Percentiles rank a stretch among this genome's conserved stretches.
Evolutionary conservation across 768 basidiomycete genomes (phyloP).

Genomic region (Suillus cothurnatus): DNA sequence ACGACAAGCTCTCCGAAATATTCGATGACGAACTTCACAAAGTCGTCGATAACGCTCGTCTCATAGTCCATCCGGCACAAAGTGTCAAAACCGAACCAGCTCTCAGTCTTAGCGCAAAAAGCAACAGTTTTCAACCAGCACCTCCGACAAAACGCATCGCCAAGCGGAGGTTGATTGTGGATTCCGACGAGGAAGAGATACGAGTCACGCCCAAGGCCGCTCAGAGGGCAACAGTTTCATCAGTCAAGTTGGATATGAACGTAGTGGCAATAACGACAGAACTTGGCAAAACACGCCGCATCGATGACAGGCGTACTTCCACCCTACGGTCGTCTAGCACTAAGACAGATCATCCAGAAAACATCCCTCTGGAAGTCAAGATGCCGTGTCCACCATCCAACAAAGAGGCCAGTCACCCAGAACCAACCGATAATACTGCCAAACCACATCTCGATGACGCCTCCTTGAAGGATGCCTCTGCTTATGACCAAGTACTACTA

Average conservation of each 20-base stretch:
- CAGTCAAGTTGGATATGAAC: background rate
- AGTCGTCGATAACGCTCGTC: constrained; percentile 1
- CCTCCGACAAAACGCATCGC: background rate
- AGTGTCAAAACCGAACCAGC: constrained; percentile 6
- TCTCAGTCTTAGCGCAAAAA: constrained; percentile 2
- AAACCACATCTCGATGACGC: background rate
- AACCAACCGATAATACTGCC: background rate
- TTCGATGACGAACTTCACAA: constrained; percentile 28
- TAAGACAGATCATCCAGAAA: background rate
- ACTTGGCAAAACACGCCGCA: background rate
- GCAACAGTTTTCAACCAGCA: background rate
- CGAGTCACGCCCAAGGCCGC: background rate
- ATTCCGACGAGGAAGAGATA: constrained; percentile 27
- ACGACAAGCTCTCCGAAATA: constrained; percentile 36
- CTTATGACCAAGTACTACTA: background rate
- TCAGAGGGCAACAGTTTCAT: background rate
- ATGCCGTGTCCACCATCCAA: background rate
- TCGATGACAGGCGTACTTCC: background rate
- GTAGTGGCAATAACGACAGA: background rate
- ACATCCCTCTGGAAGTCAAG: background rate
- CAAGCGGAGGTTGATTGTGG: constrained; percentile 14
- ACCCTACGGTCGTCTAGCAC: background rate
- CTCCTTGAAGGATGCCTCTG: background rate
- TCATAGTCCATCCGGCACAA: constrained; percentile 4
- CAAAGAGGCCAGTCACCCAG: background rate